phyloP scores from a whole-genome alignment of 169 alveolate species.

The Eimeria sp. region DNA sequence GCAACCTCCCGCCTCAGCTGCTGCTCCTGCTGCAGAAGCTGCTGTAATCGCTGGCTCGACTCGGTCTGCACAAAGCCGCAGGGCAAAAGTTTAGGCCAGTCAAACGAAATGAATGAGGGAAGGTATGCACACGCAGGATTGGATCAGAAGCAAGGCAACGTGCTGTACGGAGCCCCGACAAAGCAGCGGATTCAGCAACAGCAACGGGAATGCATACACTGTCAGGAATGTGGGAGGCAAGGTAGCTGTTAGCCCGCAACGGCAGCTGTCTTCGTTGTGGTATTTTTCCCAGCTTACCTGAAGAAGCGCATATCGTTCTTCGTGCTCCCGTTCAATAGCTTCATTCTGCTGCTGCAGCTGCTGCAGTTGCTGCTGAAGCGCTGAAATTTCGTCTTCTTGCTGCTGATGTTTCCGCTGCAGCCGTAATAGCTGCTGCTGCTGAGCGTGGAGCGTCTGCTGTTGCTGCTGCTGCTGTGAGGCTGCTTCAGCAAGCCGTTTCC shows the following conservation, averaged over 20 bases:
- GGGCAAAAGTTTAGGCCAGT: neutral
- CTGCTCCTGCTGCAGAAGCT: constrained; percentile 50
- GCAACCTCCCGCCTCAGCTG: constrained; percentile 58
- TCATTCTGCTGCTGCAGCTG: constrained; percentile 33
- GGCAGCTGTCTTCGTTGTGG: neutral
- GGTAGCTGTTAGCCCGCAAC: neutral
- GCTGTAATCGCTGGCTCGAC: constrained; percentile 44
- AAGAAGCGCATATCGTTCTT: constrained; percentile 29
- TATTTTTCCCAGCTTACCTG: neutral
- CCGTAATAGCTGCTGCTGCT: constrained; percentile 48
- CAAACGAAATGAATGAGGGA: neutral
- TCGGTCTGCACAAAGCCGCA: constrained; percentile 27
- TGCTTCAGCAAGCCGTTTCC: constrained; percentile 41
- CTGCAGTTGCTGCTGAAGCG: constrained; percentile 49
- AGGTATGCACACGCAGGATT: neutral
- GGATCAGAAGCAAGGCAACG: neutral
- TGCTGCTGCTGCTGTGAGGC: constrained; percentile 40
- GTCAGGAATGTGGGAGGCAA: neutral
- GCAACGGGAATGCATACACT: neutral
- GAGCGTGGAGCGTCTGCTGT: constrained; percentile 36
- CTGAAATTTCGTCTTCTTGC: constrained; percentile 17
- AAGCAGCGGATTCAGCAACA: neutral
- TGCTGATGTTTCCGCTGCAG: constrained; percentile 43
- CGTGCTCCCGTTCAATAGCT: constrained; percentile 40
- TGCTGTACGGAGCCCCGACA: neutral